Percentiles rank a stretch among this genome's conserved stretches.
phyloP scores from a whole-genome alignment of 768 basidiomycete species.

The Lentinula raphanica region DNA sequence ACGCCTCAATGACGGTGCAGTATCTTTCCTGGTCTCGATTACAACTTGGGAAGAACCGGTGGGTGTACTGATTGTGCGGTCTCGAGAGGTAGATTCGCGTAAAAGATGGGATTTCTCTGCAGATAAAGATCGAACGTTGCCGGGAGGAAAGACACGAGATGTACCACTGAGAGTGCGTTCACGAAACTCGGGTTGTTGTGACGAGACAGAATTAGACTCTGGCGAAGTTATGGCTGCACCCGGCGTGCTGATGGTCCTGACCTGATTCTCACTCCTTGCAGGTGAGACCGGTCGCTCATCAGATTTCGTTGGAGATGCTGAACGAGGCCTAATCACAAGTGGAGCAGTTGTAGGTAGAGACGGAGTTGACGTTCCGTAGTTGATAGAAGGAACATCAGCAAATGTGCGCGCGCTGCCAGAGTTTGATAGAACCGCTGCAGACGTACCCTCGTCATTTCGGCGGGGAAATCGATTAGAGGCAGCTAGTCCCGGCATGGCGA shows the following conservation, averaged over 20 bases:
- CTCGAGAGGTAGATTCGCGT: not conserved
- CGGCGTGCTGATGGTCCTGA: constrained; percentile 49
- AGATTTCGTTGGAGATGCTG: not conserved
- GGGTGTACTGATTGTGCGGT: not conserved
- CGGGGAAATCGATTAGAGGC: constrained; percentile 8
- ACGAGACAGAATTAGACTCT: not conserved
- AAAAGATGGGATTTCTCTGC: constrained; percentile 7
- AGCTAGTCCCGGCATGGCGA: constrained; percentile 73
- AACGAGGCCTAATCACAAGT: constrained; percentile 1
- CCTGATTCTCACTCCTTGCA: constrained; percentile 36
- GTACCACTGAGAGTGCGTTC: not conserved
- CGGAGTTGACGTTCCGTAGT: not conserved
- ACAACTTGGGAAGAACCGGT: not conserved
- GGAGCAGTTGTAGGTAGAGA: not conserved
- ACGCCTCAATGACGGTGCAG: not conserved
- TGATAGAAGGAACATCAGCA: not conserved
- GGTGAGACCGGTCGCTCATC: constrained; percentile 32
- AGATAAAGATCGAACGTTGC: not conserved
- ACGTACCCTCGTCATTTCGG: not conserved
- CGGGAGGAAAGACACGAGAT: not conserved
- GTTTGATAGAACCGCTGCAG: not conserved
- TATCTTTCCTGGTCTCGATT: not conserved
- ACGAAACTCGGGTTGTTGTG: not conserved
- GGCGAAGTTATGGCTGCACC: constrained; percentile 5
- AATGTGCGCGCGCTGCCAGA: not conserved